These are phyloP conservation scores for Sporothrix pallida DNA, from an alignment of 2,329 filamentous ascomycete genomes.

Conservation along the genomic window DNA sequence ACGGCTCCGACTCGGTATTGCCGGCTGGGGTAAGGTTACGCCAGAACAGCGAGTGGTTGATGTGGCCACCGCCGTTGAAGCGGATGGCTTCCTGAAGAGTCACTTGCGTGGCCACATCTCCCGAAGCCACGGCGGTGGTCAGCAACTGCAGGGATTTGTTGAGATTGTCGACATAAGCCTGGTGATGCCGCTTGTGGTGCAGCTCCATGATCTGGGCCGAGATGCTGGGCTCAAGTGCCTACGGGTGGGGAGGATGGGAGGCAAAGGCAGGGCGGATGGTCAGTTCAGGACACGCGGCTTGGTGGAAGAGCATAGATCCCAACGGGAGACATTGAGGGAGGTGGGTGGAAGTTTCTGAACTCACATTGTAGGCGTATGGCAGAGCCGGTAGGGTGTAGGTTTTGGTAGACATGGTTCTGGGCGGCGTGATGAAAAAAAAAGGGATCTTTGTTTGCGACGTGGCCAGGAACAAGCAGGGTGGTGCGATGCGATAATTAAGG, in stretches of 20 bases:
- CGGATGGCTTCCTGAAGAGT: constrained; percentile 67
- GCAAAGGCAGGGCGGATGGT: background rate
- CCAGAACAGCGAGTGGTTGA: constrained; percentile 73
- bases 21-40: constrained; percentile 70
- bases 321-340: background rate
- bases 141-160: constrained; percentile 79
- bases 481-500: background rate
- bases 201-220: constrained; percentile 95
- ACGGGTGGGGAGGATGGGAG: background rate
- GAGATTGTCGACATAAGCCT: constrained; percentile 89
- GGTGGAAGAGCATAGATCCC: background rate
- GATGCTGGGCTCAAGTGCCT: constrained; percentile 68
- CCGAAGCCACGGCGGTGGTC: constrained; percentile 59
- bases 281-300: background rate
- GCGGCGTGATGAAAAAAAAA: no score
- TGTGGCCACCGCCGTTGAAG: constrained; percentile 71
- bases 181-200: constrained; percentile 92
- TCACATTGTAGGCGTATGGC: constrained; percentile 46
- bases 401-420: constrained; percentile 33
- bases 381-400: constrained; percentile 43
- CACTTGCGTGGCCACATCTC: constrained; percentile 65
- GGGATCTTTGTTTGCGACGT: background rate
- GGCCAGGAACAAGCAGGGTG: no score
- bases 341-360: constrained; percentile 46
- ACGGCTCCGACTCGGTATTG: constrained; percentile 60